Percentiles rank a stretch among this genome's conserved stretches.
Evolutionary conservation across 305 asterid genomes (phyloP).

Genomic region (Plantago rigida): DNA sequence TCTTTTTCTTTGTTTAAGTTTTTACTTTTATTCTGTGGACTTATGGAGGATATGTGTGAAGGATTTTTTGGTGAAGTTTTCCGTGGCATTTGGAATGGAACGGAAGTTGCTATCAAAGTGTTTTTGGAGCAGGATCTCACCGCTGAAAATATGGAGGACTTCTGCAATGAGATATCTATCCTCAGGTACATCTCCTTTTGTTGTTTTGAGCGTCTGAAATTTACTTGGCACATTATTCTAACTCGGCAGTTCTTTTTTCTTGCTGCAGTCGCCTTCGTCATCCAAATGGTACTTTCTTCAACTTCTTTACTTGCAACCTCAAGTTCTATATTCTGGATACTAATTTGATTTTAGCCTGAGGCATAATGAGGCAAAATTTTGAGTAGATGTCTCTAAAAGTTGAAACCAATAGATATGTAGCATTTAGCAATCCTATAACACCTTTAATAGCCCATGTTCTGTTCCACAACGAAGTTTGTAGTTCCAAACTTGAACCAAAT

Average conservation of each 20-base stretch:
- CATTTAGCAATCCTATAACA: constrained; percentile 1
- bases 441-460: background rate
- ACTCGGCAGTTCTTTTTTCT: constrained; percentile 28
- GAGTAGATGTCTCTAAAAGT: too few species aligned
- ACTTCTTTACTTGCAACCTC: constrained; percentile 25
- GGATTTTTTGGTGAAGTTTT: constrained; percentile 99
- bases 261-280: constrained; percentile 92
- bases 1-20: too few species aligned
- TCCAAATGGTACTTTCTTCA: constrained; percentile 75
- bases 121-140: constrained; percentile 98
- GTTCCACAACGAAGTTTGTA: background rate
- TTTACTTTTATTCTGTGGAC: constrained; percentile 2
- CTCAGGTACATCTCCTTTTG: constrained; percentile 48
- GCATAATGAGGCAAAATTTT: too few species aligned
- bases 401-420: background rate
- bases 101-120: constrained; percentile 92
- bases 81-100: constrained; percentile 97
- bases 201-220: constrained; percentile 20
- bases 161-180: constrained; percentile 92
- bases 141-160: constrained; percentile 97
- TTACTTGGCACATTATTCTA: constrained; percentile 28
- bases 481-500: background rate
- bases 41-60: constrained; percentile 26
- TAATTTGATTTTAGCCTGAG: constrained; percentile 13
- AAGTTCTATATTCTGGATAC: constrained; percentile 13